Evolutionary conservation across 73 alveolate genomes (phyloP).

Genomic region (Tetrahymena thermophila): DNA sequence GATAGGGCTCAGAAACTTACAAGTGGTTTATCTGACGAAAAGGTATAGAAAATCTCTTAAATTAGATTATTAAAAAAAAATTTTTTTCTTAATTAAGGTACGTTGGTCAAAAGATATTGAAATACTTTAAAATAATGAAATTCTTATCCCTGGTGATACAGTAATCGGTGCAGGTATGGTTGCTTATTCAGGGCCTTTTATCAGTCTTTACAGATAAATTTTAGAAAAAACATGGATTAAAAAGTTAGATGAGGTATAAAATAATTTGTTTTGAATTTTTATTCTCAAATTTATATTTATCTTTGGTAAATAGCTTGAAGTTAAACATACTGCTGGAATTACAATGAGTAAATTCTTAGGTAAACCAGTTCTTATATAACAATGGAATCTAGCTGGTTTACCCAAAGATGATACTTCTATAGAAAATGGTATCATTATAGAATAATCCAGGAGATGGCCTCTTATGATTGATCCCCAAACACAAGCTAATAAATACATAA

Average conservation of each 20-base stretch:
- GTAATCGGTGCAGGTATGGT: slow-evolving; percentile 98
- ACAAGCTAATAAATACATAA: slow-evolving; percentile 97
- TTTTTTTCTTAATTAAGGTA: not conserved
- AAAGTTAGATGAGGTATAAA: slow-evolving; percentile 46
- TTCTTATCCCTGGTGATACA: slow-evolving; percentile 94
- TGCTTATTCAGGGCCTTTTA: slow-evolving; percentile 98
- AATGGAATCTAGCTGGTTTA: slow-evolving; percentile 87
- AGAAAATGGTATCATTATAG: slow-evolving; percentile 93
- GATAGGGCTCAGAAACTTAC: slow-evolving; percentile 95
- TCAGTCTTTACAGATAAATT: slow-evolving; percentile 79
- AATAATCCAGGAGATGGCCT: slow-evolving; percentile 93
- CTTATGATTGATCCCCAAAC: slow-evolving; percentile 93
- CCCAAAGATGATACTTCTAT: slow-evolving; percentile 92
- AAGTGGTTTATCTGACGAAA: slow-evolving; percentile 94
- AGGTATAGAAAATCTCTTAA: slow-evolving; percentile 40
- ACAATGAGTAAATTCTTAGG: slow-evolving; percentile 91
- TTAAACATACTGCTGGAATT: slow-evolving; percentile 75
- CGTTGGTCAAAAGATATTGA: slow-evolving; percentile 93
- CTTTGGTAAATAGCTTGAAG: slow-evolving; percentile 18
- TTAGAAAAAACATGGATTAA: slow-evolving; percentile 93
- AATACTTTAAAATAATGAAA: slow-evolving; percentile 69
- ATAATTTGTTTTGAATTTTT: no score
- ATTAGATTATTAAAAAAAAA: no score
- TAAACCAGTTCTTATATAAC: slow-evolving; percentile 86
- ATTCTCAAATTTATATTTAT: no score